phyloP scores from a whole-genome alignment of 805 yeast species.

The Metschnikowia orientalis region DNA sequence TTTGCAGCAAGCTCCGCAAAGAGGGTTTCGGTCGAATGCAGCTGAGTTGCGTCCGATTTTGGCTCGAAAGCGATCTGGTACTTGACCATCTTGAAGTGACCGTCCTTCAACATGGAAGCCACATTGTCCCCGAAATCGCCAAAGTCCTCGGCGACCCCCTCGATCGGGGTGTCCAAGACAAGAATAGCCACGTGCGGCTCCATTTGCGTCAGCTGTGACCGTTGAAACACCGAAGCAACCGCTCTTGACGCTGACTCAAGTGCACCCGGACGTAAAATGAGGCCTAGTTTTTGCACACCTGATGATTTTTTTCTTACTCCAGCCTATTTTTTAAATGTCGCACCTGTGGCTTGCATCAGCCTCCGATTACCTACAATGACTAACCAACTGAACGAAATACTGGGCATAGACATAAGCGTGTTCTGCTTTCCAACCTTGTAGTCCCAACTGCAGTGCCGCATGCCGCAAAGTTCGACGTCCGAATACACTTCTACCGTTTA shows the following conservation, averaged over 20 bases:
- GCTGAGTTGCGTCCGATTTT: slow-evolving; percentile 8
- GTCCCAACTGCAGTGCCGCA: no score
- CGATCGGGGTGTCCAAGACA: slow-evolving; percentile 37
- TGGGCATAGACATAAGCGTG: no score
- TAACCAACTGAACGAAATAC: no score
- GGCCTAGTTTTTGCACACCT: no score
- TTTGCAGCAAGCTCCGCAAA: slow-evolving; percentile 19
- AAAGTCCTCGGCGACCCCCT: slow-evolving; percentile 24
- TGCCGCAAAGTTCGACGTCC: no score
- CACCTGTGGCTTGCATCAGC: no score
- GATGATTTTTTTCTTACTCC: no score
- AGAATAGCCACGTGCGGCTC: slow-evolving; percentile 36
- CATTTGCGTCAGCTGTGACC: slow-evolving; percentile 6
- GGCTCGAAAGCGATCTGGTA: slow-evolving; percentile 33
- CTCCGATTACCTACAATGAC: no score
- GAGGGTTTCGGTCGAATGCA: slow-evolving; percentile 10
- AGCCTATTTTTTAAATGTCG: no score
- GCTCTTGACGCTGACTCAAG: slow-evolving; percentile 3
- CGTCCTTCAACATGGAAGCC: slow-evolving; percentile 23
- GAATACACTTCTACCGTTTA: no score
- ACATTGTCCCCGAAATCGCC: slow-evolving; percentile 56
- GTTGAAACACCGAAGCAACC: slow-evolving; percentile 1
- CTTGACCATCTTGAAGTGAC: slow-evolving; percentile 23
- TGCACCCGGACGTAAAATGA: slow-evolving; percentile 38
- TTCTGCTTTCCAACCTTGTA: no score